Evolutionary conservation across 73 alveolate genomes (phyloP), one percentile per base, ranked within the genome.

Genomic region (Paramecium sexaurelia): DNA sequence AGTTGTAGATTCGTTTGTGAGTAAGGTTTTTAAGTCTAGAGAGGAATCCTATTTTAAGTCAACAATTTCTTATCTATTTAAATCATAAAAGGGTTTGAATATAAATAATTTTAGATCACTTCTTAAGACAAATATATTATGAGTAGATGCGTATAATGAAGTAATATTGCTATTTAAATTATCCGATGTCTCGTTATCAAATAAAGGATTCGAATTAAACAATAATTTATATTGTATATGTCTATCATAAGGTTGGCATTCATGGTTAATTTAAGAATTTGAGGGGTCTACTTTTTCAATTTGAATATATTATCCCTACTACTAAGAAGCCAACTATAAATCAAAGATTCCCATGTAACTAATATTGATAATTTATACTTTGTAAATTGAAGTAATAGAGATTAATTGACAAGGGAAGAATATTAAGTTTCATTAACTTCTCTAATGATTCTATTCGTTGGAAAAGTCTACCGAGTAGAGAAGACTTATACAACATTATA

Each of bases 191-290:
- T 61, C 83, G 26, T 61, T 24, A 61, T 61, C 43, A 9, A 29
- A 6, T 61, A 61, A 61, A 26, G 43, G 47, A 13, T 13, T 29
- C 11, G n/a, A 7, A 61, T 61, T 7, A 32, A 61, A 61, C 17
- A 61, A 61, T 61, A 26, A 8, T 61, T 61, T 26, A 29, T 78
- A 78, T 9, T 15, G 6, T 22, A 78, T 9, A 15, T 40, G 27
- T 24, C 90, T 1, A 17, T 78, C 90, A 45, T 15, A 78, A 24
- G 90, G 68, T 11, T 13, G 32, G 24, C 90, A 78, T n/a, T 75
- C 90, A n/a, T 35, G 11, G 8, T 15, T 71, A 8, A 71, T 33
- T 11, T 71, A 5, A 29, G 41, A 15, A 9, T 5, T 29, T 10
- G 9, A 32, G 0, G 24, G 39, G 26, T 29, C 47, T 10, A 26